These are phyloP conservation scores for Jasminum sambac DNA, from an alignment of 257 asterid genomes.

Conservation along the genomic window DNA sequence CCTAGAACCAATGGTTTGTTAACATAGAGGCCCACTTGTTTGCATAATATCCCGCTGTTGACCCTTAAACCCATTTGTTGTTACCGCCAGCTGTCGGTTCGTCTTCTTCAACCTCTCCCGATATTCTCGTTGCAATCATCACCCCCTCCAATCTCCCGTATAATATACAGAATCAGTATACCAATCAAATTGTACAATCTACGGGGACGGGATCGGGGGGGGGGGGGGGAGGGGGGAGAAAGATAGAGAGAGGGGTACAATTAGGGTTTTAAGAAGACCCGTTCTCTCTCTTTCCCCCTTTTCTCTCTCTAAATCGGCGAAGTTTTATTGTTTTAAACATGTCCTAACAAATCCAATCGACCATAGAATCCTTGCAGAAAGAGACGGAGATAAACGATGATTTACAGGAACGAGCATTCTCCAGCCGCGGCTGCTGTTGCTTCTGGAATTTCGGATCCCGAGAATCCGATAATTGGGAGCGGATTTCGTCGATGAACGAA, in stretches of 20 bases:
- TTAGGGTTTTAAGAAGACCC: conserved; percentile 7
- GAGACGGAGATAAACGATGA: conserved; percentile 33
- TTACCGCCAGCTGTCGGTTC: background rate
- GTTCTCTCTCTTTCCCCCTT: background rate
- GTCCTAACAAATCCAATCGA: conserved; percentile 34
- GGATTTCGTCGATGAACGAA: conserved; percentile 50
- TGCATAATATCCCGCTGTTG: background rate
- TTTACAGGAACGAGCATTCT: conserved; percentile 37
- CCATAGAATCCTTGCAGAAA: conserved; percentile 30
- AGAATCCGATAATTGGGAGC: conserved; percentile 55
- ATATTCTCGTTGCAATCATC: background rate
- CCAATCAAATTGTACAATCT: background rate
- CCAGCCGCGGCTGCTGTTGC: conserved; percentile 60
- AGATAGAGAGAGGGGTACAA: background rate
- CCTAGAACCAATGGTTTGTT: background rate
- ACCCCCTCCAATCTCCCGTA: background rate
- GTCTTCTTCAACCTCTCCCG: background rate
- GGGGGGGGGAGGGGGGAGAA: background rate
- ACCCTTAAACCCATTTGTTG: background rate
- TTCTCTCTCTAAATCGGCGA: background rate
- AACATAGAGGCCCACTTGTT: background rate
- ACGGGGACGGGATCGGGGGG: background rate
- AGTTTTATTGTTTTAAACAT: no score
- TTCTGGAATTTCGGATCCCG: conserved; percentile 37
- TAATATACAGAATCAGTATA: background rate